Base-by-base conservation (phyloP, 495 filamentous ascomycete species). In the Clavariopsis aquatica region DNA sequence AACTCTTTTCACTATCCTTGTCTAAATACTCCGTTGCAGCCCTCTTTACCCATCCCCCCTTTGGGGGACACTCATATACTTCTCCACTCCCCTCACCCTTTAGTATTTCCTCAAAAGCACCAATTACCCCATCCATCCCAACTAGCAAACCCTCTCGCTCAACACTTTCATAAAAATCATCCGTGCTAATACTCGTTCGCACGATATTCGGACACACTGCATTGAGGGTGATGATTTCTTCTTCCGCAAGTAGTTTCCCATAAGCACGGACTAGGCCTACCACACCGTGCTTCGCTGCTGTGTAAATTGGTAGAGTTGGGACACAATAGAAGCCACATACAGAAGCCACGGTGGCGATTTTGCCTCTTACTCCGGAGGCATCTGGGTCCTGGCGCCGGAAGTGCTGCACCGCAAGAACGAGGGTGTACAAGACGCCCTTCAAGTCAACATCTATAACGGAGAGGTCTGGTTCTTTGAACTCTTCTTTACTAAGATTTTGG, bases 141-240 rank as follows among this genome's bases (percentile, higher is more conserved):
- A 57, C 54, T 10, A 57, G 10, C 20, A 57, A 20, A 7, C 36
- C 36, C 19, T 43, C 20, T 22, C 22, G 8, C 36, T 57, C 54
- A 8, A 29, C 22, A 6, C 8, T 29, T 1, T 23, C 54, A 24
- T 57, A 57, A 29, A 22, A 57, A 1, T 10, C 31, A 6, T 12
- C 17, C 4, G n/a, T 46, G 12, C 22, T 22, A 57, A 57, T 57
- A 5, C 20, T 22, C 12, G 54, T 57, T 13, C 54, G 29, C 19
- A 57, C 36, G 38, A 45, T 46, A 45, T 57, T 57, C 31, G 54
- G 54, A 24, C 34, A 41, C 29, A 57, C 38, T 8, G 54, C 38
- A 45, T 57, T 57, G 1, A 57, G 17, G 4, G 36, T 43, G 6
- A 22, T 43, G 6, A 57, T 57, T 1, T 7, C n/a, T 7, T 26